Conservation (phyloP, 2,329 filamentous ascomycete species). For the Chrysosporium queenslandicum region DNA sequence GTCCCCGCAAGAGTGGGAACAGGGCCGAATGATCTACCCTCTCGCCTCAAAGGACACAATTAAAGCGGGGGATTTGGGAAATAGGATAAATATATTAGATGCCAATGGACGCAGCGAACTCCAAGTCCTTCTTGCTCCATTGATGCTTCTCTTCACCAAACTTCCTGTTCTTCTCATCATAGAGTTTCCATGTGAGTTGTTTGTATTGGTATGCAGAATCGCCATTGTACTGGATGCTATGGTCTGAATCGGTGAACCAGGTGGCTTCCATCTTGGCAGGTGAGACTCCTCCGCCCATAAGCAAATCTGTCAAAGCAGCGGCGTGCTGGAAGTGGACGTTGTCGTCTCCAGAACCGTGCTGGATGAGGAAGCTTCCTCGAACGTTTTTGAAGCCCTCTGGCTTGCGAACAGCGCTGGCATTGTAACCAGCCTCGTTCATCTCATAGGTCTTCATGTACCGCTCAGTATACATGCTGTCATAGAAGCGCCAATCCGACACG, state of each 20-base stretch:
- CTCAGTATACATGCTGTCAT: constrained; percentile 62
- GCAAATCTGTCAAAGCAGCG: constrained; percentile 51
- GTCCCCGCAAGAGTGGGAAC: neutral
- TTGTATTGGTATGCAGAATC: constrained; percentile 50
- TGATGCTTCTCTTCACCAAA: constrained; percentile 33
- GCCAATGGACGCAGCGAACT: constrained; percentile 1
- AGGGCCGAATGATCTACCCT: neutral
- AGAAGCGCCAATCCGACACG: constrained; percentile 60
- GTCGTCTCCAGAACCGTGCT: constrained; percentile 59
- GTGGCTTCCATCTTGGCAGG: constrained; percentile 54
- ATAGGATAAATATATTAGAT: neutral
- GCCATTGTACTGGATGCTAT: constrained; percentile 51
- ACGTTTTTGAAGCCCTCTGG: constrained; percentile 53
- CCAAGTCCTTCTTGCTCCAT: constrained; percentile 36
- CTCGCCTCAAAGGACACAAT: neutral
- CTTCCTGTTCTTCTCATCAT: constrained; percentile 49
- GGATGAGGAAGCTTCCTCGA: constrained; percentile 50
- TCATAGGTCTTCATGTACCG: constrained; percentile 58
- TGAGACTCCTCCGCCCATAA: constrained; percentile 50
- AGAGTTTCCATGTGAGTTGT: constrained; percentile 52
- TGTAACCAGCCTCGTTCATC: constrained; percentile 51
- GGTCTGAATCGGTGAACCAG: constrained; percentile 56
- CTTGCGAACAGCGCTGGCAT: constrained; percentile 49
- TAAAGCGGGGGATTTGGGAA: neutral
- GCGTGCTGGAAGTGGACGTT: constrained; percentile 63